Evolutionary conservation across 495 filamentous ascomycete genomes (phyloP), one percentile per base, ranked within the genome.

Genomic region (Aspergillus haitiensis): DNA sequence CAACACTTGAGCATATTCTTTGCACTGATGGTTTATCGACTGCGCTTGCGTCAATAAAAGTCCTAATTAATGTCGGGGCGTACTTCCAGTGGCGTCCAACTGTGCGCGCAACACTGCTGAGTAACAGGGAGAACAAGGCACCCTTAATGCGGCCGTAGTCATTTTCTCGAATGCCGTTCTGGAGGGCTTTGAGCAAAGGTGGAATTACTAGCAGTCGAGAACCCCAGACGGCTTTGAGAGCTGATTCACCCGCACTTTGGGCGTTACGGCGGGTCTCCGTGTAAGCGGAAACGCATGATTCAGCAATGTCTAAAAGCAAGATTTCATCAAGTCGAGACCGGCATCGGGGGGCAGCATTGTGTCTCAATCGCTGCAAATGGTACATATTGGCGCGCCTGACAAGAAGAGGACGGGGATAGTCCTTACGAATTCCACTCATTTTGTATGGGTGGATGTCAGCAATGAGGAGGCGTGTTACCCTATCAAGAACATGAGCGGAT

Each of bases 21-120:
- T 98, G 94, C 21, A 99, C 90, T 5, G 92, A 96, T 11, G 91
- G 84, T 67, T 94, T 96, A 73, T 99, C 94, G 7, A 92, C 91
- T 33, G 87, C 87, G 46, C 89, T 92, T 16, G 94, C 89, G 64
- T 89, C 82, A 60, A 99, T 93, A 73, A 93, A 99, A 32, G 92
- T 81, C 55, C 86, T 84, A 73, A 99, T 89, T 33, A 98, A 74
- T 6, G 84, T 79, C 2, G 94, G 94, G 2, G 94, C 88, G 72
- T 90, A 97, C 56, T 91, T 87, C 94, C 94, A 99, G 68, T 98
- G 90, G 52, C 88, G 85, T 36, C 90, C 86, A 46, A 91, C 83
- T 0, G 93, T 92, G 69, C 89, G 95, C n/a, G 90, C 84, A 15
- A 99, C 78, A 54, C 89, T 94, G 39, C 93, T 91, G 60, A 95